phyloP scores from a whole-genome alignment of 2,329 filamentous ascomycete genomes.

The Waltergamsia citrina region DNA sequence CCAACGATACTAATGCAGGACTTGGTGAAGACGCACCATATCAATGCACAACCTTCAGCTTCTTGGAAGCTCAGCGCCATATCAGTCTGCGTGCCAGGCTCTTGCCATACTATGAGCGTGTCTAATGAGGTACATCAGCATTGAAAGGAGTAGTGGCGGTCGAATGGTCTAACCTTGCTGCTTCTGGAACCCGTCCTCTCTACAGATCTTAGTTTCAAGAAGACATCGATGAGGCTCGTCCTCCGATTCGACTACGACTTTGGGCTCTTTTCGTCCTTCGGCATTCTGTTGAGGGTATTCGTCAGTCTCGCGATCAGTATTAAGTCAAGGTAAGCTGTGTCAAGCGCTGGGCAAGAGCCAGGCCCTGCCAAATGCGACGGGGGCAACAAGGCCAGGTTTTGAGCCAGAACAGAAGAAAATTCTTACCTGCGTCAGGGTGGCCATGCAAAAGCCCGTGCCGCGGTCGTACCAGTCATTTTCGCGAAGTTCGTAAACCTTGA shows the following conservation, averaged over 20 bases:
- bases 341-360: too few relatives aligned
- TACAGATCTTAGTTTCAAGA: slow-evolving; percentile 81
- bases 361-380: too few relatives aligned
- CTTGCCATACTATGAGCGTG: slow-evolving; percentile 97
- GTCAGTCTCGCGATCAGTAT: slow-evolving; percentile 1
- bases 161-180: slow-evolving; percentile 65
- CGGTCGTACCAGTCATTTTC: slow-evolving; percentile 99
- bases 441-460: slow-evolving; percentile 90
- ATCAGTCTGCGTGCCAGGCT: slow-evolving; percentile 71
- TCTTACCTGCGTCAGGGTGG: slow-evolving; percentile 63
- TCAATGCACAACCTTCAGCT: slow-evolving; percentile 82
- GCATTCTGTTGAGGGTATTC: slow-evolving; percentile 32
- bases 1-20: not conserved
- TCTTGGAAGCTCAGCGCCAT: slow-evolving; percentile 99
- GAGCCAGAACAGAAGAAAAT: slow-evolving; percentile 2
- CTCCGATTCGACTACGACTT: slow-evolving; percentile 87
- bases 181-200: slow-evolving; percentile 95
- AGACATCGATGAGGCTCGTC: slow-evolving; percentile 77
- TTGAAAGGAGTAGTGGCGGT: slow-evolving; percentile 3
- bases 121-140: slow-evolving; percentile 43
- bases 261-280: slow-evolving; percentile 65
- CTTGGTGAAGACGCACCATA: slow-evolving; percentile 55
- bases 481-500: slow-evolving; percentile 97
- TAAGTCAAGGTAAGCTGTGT: too few relatives aligned
- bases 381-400: not conserved